These are phyloP conservation scores for Xylaria acuta DNA, from an alignment of 495 filamentous ascomycete genomes.

Conservation along the genomic window DNA sequence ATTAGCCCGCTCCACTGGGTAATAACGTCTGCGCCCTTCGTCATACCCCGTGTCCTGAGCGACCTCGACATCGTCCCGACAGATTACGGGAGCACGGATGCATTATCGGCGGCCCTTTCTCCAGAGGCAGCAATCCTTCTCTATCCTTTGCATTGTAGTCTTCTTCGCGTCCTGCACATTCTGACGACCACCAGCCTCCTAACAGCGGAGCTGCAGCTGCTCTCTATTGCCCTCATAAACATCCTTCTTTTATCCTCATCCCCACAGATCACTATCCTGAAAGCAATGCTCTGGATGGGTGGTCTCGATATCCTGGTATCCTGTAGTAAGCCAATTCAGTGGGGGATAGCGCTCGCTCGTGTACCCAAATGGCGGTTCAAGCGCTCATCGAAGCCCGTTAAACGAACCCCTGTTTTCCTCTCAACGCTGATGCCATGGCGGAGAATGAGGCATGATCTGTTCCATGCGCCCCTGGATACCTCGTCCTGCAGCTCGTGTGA, in stretches of 20 bases:
- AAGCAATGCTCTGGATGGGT: constrained; percentile 85
- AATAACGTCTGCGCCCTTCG: constrained; percentile 67
- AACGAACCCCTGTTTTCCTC: constrained; percentile 36
- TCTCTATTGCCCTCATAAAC: constrained; percentile 83
- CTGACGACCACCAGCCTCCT: constrained; percentile 88
- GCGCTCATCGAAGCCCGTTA: constrained; percentile 45
- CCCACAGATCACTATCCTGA: constrained; percentile 83
- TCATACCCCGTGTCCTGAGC: constrained; percentile 36
- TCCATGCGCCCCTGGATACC: constrained; percentile 37
- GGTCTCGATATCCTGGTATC: constrained; percentile 76
- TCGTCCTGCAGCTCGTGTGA: constrained; percentile 44
- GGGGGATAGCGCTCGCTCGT: constrained; percentile 83
- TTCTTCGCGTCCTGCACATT: constrained; percentile 74
- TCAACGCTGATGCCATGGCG: constrained; percentile 38
- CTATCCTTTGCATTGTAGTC: constrained; percentile 85
- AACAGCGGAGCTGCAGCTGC: constrained; percentile 83
- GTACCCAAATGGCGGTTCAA: constrained; percentile 92
- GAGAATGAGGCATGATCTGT: constrained; percentile 41
- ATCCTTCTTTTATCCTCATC: constrained; percentile 77
- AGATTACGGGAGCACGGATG: background rate
- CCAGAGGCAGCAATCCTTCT: constrained; percentile 71
- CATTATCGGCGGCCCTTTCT: constrained; percentile 41
- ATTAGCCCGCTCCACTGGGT: constrained; percentile 74
- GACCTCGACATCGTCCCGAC: background rate
- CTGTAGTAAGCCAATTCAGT: constrained; percentile 78